Percentiles rank a stretch among this genome's conserved stretches.
Evolutionary conservation across 306 rosid genomes (phyloP).

Genomic region (Malus fusca): DNA sequence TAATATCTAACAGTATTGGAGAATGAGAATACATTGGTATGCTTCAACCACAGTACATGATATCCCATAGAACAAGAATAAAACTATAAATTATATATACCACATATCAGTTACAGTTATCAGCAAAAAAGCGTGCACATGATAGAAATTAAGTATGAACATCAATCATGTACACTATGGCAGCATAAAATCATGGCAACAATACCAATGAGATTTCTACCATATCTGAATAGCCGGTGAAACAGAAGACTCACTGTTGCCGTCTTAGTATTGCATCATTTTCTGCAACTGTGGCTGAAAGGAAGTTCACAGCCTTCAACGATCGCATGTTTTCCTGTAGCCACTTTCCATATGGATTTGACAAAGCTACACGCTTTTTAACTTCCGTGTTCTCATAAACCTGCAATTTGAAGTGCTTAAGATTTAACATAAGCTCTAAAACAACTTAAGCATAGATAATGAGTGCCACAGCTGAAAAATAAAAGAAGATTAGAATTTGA

Average conservation of each 20-base stretch:
- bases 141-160: background rate
- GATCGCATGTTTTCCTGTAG: slow-evolving; percentile 71
- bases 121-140: background rate
- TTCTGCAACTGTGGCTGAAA: slow-evolving; percentile 65
- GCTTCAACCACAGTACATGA: background rate
- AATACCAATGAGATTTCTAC: slow-evolving; percentile 7
- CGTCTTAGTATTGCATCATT: slow-evolving; percentile 69
- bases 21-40: background rate
- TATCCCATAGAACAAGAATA: background rate
- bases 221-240: background rate
- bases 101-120: background rate
- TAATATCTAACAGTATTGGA: background rate
- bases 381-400: slow-evolving; percentile 96
- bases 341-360: slow-evolving; percentile 91
- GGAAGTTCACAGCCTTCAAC: slow-evolving; percentile 68
- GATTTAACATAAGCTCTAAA: slow-evolving; percentile 12
- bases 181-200: background rate
- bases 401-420: slow-evolving; percentile 41
- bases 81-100: background rate
- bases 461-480: background rate
- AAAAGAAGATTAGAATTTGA: background rate
- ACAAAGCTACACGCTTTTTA: slow-evolving; percentile 80
- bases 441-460: background rate
- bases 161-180: background rate
- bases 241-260: slow-evolving; percentile 79